phyloP scores from a whole-genome alignment of 164 flowering plant species.

The Dillenia turbinata region DNA sequence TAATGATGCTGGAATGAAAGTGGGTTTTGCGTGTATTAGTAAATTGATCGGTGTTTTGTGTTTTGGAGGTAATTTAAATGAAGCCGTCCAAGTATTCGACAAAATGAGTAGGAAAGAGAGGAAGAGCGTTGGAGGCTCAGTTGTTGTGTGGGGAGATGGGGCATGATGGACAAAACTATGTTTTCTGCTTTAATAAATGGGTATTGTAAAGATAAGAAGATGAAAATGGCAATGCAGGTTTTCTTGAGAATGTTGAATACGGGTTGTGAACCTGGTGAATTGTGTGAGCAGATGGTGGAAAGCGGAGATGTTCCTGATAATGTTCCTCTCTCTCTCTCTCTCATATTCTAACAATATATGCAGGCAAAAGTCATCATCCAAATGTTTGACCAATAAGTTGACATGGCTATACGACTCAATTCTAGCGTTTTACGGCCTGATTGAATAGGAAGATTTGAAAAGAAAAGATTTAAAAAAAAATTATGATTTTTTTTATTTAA shows the following conservation, averaged over 20 bases:
- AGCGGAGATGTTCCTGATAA: constrained; percentile 49
- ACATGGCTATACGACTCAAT: too few species aligned
- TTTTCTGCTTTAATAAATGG: constrained; percentile 44
- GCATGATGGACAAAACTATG: constrained; percentile 25
- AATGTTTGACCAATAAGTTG: too few species aligned
- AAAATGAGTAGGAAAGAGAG: constrained; percentile 9
- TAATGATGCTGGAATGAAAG: constrained; percentile 7
- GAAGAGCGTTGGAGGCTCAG: constrained; percentile 24
- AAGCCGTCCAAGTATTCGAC: constrained; percentile 33
- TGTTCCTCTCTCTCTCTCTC: constrained; percentile 3
- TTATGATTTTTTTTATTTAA: too few species aligned
- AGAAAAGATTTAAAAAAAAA: too few species aligned
- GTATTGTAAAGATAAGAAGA: constrained; percentile 42
- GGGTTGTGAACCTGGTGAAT: constrained; percentile 39
- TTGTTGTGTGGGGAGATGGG: constrained; percentile 12
- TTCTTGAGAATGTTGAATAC: constrained; percentile 49
- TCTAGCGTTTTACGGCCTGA: too few species aligned
- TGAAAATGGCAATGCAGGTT: constrained; percentile 47
- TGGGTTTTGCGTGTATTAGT: constrained; percentile 21
- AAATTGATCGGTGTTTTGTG: constrained; percentile 28
- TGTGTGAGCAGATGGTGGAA: constrained; percentile 36
- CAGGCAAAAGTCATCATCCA: too few species aligned
- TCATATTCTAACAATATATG: too few species aligned
- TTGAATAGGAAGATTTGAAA: too few species aligned
- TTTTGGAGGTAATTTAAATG: constrained; percentile 24